These are phyloP conservation scores for Thermothelomyces thermophilus DNA, from an alignment of 2,329 filamentous ascomycete genomes.

Conservation along the genomic window DNA sequence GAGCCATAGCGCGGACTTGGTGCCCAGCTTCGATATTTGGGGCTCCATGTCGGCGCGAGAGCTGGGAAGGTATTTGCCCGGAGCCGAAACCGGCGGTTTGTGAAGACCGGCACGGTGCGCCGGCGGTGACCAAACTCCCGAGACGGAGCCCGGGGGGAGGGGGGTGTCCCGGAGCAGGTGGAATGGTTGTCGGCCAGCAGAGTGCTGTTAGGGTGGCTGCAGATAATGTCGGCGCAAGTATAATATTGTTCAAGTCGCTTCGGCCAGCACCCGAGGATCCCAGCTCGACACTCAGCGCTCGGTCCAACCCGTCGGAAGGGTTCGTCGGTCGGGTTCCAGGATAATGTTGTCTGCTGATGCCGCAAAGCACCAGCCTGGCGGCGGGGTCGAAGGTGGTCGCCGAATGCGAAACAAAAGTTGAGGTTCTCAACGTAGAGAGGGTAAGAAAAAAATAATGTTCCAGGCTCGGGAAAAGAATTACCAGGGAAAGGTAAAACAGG, in stretches of 20 bases:
- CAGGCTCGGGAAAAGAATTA: not conserved
- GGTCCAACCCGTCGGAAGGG: too few relatives aligned
- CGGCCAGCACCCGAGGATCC: not conserved
- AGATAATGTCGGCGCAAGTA: not conserved
- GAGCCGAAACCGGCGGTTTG: slow-evolving; percentile 7
- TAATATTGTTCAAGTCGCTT: too few relatives aligned
- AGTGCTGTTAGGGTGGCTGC: not conserved
- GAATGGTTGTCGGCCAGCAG: not conserved
- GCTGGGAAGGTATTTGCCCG: not conserved
- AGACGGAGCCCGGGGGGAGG: not conserved
- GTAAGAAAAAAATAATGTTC: too few relatives aligned
- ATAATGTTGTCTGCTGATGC: too few relatives aligned
- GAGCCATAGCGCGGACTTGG: slow-evolving; percentile 33
- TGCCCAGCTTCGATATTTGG: slow-evolving; percentile 7
- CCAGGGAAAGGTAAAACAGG: slow-evolving; percentile 5
- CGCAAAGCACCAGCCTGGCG: not conserved
- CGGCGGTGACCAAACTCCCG: slow-evolving; percentile 5
- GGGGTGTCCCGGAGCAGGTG: not conserved
- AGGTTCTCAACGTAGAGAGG: too few relatives aligned
- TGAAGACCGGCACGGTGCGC: slow-evolving; percentile 10
- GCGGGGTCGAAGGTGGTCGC: not conserved
- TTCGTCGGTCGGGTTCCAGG: not conserved
- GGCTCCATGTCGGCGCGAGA: slow-evolving; percentile 11
- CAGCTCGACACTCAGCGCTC: not conserved
- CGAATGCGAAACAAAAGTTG: not conserved